Conservation (phyloP, 257 asterid species). For the Nemophila menziesii region DNA sequence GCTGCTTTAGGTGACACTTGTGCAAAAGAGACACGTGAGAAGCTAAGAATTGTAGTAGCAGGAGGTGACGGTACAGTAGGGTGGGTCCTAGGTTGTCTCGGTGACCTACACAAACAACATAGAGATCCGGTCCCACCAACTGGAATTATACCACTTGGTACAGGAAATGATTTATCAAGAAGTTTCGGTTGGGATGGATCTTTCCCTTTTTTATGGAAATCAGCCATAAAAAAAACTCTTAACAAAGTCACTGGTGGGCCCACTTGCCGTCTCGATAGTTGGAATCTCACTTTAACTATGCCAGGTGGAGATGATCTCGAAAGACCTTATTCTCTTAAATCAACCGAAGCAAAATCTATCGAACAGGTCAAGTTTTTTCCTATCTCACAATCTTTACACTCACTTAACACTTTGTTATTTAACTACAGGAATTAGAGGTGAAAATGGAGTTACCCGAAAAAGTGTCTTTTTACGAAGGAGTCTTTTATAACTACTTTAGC, state of each 20-base stretch:
- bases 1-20: conserved; percentile 70
- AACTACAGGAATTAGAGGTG: conserved; percentile 49
- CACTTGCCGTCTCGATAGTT: conserved; percentile 62
- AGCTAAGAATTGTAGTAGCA: conserved; percentile 96
- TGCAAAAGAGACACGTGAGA: conserved; percentile 69
- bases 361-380: conserved; percentile 46
- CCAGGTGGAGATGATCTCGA: conserved; percentile 71
- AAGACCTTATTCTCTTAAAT: conserved; percentile 62
- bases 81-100: conserved; percentile 96
- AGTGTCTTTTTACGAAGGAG: conserved; percentile 69
- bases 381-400: not conserved
- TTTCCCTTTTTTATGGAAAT: conserved; percentile 88
- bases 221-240: conserved; percentile 78
- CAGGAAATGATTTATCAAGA: conserved; percentile 94
- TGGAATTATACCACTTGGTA: conserved; percentile 88
- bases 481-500: conserved; percentile 93
- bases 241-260: conserved; percentile 50
- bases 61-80: conserved; percentile 99
- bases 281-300: conserved; percentile 78
- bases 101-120: conserved; percentile 50
- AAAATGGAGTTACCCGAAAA: conserved; percentile 62
- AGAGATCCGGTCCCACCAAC: conserved; percentile 77
- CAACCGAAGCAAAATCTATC: conserved; percentile 50
- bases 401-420: not conserved
- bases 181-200: conserved; percentile 99